Evolutionary conservation across 2,329 filamentous ascomycete genomes (phyloP), one percentile per base, ranked within the genome.

Genomic region (Phialocephala subalpina): DNA sequence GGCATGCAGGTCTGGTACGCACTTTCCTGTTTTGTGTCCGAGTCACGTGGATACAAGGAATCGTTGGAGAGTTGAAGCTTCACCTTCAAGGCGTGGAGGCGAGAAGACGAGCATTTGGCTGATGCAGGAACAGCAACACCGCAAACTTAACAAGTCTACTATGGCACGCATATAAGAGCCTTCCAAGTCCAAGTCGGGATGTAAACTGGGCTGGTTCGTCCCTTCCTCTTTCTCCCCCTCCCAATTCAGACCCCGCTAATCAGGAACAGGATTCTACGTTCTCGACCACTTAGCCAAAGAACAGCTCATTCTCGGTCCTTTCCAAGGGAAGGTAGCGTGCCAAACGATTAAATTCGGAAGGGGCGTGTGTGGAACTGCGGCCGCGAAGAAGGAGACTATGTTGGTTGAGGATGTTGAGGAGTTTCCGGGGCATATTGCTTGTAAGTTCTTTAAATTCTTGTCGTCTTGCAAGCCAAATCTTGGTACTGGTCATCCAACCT

Each of bases 281-380:
- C 79, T 90, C 52, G 87, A 93, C 75, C 80, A 82, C 3, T 57
- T 52, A 1, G 40, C 40, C 1, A 35, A 62, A 25, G 72, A 72
- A 2, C 87, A 88, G 73, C 85, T 95, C 55, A 90, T 94, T 70
- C 86, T 95, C 1, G 92, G 91, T 0, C 92, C 92, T 0, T 95
- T 95, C 78, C 90, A 93, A 71, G 92, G 92, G 69, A 92, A 93
- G 74, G 87, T 90, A 2, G 92, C 92, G 9, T 96, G 92, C 75
- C 92, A 96, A 77, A 90, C 85, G 18, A 95, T 96, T 73, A 79
- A 82, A 6, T 92, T 94, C 68, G 88, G 89, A 9, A 84, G 86
- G 49, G 92, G 92, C 35, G 92, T 96, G 5, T 95, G 92, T 76
- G 92, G 92, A 2, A 80, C 86, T 7, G 91, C 92, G 0, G 92